Conservation (phyloP, 345 rosid species). For the thale cress (Arabidopsis thaliana) region DNA sequence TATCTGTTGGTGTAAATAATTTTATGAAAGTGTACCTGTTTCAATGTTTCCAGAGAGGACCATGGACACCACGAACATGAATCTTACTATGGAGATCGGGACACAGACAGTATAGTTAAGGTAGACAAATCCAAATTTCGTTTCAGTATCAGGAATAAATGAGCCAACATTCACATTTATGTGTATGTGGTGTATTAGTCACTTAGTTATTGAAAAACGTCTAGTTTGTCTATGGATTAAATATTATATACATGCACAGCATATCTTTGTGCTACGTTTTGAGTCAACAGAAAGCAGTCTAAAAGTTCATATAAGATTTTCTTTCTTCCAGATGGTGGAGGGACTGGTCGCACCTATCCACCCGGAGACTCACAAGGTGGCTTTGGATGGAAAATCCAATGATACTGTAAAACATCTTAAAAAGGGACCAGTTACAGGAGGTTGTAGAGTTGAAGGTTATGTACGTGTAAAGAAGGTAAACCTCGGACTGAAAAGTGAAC, state of each 20-base stretch:
- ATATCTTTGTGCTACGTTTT: constrained; percentile 19
- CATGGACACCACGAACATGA: constrained; percentile 99
- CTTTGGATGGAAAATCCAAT: constrained; percentile 48
- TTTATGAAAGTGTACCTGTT: constrained; percentile 12
- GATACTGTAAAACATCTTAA: constrained; percentile 50
- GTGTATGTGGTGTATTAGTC: constrained; percentile 15
- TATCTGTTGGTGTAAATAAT: constrained; percentile 19
- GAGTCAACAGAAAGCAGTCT: constrained; percentile 15
- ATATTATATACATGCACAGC: constrained; percentile 9
- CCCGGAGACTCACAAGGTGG: constrained; percentile 60
- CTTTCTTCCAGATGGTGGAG: constrained; percentile 71
- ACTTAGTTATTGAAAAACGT: constrained; percentile 8
- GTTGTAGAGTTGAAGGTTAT: constrained; percentile 97
- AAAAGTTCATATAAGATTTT: constrained; percentile 30
- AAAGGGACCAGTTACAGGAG: constrained; percentile 82
- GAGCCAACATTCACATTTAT: constrained; percentile 11
- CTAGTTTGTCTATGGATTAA: not conserved
- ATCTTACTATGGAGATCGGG: constrained; percentile 98
- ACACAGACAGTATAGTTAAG: constrained; percentile 93
- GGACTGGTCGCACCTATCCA: constrained; percentile 71
- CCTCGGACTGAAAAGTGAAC: constrained; percentile 20
- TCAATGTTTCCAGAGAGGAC: constrained; percentile 67
- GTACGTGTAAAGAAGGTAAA: constrained; percentile 96
- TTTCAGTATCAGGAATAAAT: constrained; percentile 17
- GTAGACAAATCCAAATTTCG: constrained; percentile 47